Conservation (phyloP, 2,329 filamentous ascomycete species). For the Pseudogymnoascus sp. region DNA sequence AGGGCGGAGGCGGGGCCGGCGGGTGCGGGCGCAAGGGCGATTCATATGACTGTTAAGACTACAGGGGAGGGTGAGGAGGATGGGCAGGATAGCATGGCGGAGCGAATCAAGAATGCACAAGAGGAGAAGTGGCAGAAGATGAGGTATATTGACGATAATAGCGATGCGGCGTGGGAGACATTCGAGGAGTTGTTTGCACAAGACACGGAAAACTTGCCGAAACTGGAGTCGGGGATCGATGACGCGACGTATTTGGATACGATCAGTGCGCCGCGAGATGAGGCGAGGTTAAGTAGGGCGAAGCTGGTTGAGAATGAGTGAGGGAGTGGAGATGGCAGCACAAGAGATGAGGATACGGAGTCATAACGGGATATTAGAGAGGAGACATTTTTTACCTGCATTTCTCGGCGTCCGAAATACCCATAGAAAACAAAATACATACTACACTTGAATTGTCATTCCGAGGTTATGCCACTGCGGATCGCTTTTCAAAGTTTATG, state of each 20-base stretch:
- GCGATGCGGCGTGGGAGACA: constrained; percentile 62
- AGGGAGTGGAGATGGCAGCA: not conserved
- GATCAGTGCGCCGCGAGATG: constrained; percentile 44
- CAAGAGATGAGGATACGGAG: not conserved
- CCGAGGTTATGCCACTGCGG: not conserved
- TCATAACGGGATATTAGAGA: not conserved
- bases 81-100: constrained; percentile 62
- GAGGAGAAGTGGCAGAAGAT: constrained; percentile 74
- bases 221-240: constrained; percentile 44
- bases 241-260: constrained; percentile 53
- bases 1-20: constrained; percentile 27
- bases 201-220: constrained; percentile 15
- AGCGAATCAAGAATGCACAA: constrained; percentile 69
- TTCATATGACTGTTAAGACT: constrained; percentile 81
- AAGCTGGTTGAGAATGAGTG: constrained; percentile 5
- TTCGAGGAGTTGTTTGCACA: constrained; percentile 61
- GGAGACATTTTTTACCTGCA: not conserved
- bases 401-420: constrained; percentile 8
- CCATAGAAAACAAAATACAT: constrained; percentile 6
- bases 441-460: not conserved
- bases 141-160: constrained; percentile 74
- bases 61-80: constrained; percentile 57
- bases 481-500: not conserved
- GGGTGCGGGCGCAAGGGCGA: constrained; percentile 54
- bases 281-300: constrained; percentile 21